Percentiles rank a stretch among this genome's conserved stretches.
Conservation (phyloP, 176 grass and related monocot species). For the Guadua angustifolia region DNA sequence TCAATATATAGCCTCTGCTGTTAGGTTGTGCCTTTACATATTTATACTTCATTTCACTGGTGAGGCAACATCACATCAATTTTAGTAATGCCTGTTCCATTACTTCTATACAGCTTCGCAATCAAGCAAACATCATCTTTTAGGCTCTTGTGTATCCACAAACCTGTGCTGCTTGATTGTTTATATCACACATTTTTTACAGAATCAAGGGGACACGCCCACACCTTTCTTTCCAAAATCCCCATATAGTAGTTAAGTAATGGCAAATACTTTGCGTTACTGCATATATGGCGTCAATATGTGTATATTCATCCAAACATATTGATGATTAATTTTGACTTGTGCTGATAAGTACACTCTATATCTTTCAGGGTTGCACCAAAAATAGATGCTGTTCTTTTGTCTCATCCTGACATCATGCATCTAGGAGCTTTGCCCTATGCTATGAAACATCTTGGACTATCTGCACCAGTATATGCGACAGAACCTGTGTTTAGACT, state of each 20-base stretch:
- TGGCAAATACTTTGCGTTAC: background rate
- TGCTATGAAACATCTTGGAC: conserved; percentile 83
- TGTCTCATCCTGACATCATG: conserved; percentile 88
- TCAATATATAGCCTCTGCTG: background rate
- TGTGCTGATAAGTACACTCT: conserved; percentile 27
- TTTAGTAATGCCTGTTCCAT: background rate
- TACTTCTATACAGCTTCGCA: background rate
- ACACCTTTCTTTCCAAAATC: conserved; percentile 25
- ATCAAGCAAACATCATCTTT: background rate
- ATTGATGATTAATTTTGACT: conserved; percentile 3
- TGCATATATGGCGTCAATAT: background rate
- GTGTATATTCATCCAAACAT: background rate
- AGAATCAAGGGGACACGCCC: background rate
- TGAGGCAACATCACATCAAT: background rate
- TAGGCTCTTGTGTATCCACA: background rate
- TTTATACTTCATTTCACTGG: background rate
- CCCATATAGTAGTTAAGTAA: background rate
- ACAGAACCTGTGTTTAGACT: conserved; percentile 95
- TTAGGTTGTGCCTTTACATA: background rate
- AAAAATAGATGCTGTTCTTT: conserved; percentile 78
- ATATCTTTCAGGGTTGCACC: conserved; percentile 68
- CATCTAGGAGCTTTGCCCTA: conserved; percentile 98
- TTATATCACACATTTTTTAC: background rate
- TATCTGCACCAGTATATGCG: conserved; percentile 87
- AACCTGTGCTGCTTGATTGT: background rate